These are phyloP conservation scores for Salix koriyanagi DNA, from an alignment of 345 rosid species.

Conservation along the genomic window DNA sequence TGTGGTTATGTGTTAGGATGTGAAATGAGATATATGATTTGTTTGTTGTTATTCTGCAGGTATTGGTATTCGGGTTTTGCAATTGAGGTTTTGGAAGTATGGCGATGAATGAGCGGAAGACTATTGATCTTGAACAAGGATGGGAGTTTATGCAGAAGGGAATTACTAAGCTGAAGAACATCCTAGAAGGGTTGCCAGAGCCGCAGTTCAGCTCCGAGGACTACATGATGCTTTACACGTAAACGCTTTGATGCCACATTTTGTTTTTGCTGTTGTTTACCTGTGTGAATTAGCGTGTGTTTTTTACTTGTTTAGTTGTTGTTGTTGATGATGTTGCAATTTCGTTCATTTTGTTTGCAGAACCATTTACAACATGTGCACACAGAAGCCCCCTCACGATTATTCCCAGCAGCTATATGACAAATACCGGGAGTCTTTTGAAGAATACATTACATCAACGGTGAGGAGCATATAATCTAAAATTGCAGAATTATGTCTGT, in stretches of 20 bases:
- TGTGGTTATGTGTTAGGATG: background rate
- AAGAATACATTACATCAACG: conserved; percentile 21
- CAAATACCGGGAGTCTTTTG: conserved; percentile 28
- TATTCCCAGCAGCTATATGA: conserved; percentile 33
- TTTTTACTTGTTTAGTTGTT: background rate
- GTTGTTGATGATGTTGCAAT: background rate
- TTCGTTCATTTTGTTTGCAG: conserved; percentile 7
- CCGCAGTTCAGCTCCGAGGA: conserved; percentile 36
- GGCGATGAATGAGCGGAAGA: conserved; percentile 70
- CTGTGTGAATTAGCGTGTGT: too few relatives aligned
- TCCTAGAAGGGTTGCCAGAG: conserved; percentile 50
- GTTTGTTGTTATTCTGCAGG: background rate
- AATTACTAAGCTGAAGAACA: conserved; percentile 68
- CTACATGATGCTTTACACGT: conserved; percentile 42
- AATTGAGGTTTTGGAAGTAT: conserved; percentile 11
- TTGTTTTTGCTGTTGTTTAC: background rate
- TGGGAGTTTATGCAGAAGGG: conserved; percentile 87
- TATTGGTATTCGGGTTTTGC: background rate
- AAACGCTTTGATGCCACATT: background rate
- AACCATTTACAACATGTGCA: conserved; percentile 41
- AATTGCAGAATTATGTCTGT: background rate
- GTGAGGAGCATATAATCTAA: conserved; percentile 14
- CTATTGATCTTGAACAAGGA: conserved; percentile 75
- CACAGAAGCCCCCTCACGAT: conserved; percentile 32
- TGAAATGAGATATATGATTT: background rate